Evolutionary conservation across 345 rosid species (phyloP).

Genomic region (Eutrema heterophyllum): DNA sequence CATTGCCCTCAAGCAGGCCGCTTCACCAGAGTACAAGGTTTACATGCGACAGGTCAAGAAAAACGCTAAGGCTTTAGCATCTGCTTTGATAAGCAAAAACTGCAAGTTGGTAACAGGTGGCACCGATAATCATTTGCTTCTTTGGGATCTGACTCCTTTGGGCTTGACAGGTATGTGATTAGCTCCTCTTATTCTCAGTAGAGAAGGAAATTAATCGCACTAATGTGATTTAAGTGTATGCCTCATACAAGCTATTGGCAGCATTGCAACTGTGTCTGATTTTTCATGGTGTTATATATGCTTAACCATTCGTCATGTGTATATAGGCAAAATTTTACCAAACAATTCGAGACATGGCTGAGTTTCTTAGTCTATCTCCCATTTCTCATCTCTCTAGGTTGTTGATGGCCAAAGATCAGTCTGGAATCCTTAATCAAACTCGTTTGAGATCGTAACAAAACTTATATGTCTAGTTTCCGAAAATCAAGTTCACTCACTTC

Average conservation of each 20-base stretch:
- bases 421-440: not conserved
- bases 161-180: conserved; percentile 61
- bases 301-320: not conserved
- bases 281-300: not conserved
- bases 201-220: not conserved
- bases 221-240: not conserved
- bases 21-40: conserved; percentile 64
- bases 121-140: conserved; percentile 84
- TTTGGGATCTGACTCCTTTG: conserved; percentile 85
- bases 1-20: conserved; percentile 87
- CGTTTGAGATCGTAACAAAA: not conserved
- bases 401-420: not conserved
- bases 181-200: not conserved
- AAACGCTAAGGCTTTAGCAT: conserved; percentile 77
- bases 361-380: not conserved
- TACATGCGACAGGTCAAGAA: conserved; percentile 89
- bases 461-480: not conserved
- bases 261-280: not conserved
- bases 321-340: not conserved
- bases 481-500: not conserved
- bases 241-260: not conserved
- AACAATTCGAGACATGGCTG: not conserved
- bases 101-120: conserved; percentile 89
- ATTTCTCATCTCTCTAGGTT: not conserved
- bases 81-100: conserved; percentile 58